A percentile compares a stretch with the other conserved stretches of the same genome.
Conservation (phyloP, 495 filamentous ascomycete species). For the Parathielavia appendiculata region DNA sequence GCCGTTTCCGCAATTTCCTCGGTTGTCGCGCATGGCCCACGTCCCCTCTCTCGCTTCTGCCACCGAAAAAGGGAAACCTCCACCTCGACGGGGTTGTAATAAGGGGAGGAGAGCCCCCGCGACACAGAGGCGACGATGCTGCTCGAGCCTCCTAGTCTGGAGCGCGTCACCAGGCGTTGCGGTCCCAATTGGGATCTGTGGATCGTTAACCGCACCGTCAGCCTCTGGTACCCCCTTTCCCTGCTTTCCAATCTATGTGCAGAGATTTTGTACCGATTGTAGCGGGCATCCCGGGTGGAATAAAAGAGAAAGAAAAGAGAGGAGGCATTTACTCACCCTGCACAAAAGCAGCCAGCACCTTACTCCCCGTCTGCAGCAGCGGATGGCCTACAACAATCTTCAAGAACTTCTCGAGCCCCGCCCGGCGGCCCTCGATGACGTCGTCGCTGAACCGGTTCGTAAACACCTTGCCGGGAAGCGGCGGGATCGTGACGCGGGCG, state of each 20-base stretch:
- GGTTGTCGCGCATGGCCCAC: conserved; percentile 32
- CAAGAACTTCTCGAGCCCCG: conserved; percentile 89
- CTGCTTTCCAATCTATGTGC: neutral
- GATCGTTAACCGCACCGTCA: neutral
- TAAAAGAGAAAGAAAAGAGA: neutral
- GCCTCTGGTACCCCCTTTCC: neutral
- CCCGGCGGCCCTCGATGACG: conserved; percentile 91
- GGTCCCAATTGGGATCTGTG: conserved; percentile 71
- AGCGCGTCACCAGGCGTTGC: conserved; percentile 63
- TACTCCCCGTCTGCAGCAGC: conserved; percentile 93
- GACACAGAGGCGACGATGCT: neutral
- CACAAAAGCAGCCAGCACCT: conserved; percentile 91
- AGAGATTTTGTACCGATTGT: no score
- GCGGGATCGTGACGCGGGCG: conserved; percentile 91
- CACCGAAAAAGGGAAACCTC: neutral
- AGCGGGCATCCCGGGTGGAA: neutral
- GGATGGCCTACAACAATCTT: conserved; percentile 98
- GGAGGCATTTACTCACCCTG: conserved; percentile 66
- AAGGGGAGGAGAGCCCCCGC: neutral
- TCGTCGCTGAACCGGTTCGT: conserved; percentile 98
- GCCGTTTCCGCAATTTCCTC: conserved; percentile 46
- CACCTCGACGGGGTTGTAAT: neutral
- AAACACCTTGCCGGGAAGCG: conserved; percentile 94
- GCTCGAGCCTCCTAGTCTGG: neutral
- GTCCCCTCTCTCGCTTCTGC: neutral